These are phyloP conservation scores for Septoria petroselini DNA, from an alignment of 2,329 filamentous ascomycete genomes.

Conservation along the genomic window DNA sequence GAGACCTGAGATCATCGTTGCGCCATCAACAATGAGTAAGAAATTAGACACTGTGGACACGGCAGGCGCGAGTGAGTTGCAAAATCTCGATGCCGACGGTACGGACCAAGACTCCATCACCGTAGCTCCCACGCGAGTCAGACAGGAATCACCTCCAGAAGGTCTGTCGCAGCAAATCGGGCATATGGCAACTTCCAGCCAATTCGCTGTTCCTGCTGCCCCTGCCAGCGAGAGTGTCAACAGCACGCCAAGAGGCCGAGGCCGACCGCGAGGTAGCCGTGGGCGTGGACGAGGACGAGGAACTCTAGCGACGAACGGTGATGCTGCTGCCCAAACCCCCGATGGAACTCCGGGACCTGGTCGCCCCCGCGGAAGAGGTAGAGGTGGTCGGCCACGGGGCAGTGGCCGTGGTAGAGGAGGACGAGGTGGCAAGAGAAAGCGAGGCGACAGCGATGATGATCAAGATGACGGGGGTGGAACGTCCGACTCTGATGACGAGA, in stretches of 20 bases:
- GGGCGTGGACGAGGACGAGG: conserved; percentile 20
- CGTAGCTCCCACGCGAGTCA: background rate
- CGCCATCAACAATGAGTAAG: background rate
- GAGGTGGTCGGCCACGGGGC: conserved; percentile 33
- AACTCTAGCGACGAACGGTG: conserved; percentile 3
- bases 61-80: background rate
- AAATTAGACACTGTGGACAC: background rate
- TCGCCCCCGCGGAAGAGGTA: conserved; percentile 32
- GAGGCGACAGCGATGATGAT: conserved; percentile 40
- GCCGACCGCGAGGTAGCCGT: conserved; percentile 27
- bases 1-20: conserved; percentile 9
- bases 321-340: background rate
- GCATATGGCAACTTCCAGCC: conserved; percentile 33
- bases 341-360: conserved; percentile 22
- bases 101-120: background rate
- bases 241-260: conserved; percentile 32
- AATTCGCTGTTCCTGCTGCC: conserved; percentile 40
- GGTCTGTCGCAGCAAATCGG: background rate
- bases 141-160: background rate
- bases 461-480: conserved; percentile 38
- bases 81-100: background rate
- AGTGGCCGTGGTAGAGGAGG: conserved; percentile 43
- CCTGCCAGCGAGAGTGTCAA: conserved; percentile 3
- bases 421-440: conserved; percentile 38
- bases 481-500: conserved; percentile 39